Conservation (phyloP, 805 yeast species). For the Kazachstania viticola region DNA sequence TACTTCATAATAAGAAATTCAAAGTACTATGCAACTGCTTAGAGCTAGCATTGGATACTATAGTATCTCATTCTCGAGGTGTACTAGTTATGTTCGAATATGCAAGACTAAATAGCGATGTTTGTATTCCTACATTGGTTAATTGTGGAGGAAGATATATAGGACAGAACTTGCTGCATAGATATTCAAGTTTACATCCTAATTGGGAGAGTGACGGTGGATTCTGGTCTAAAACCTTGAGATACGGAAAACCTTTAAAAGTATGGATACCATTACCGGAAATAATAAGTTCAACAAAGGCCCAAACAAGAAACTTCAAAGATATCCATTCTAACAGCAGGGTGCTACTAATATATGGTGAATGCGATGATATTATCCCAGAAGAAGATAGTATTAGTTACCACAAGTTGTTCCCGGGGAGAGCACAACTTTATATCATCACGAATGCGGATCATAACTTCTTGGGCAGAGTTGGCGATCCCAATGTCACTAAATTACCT, state of each 20-base stretch:
- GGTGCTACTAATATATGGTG: conserved; percentile 62
- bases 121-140: conserved; percentile 49
- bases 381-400: conserved; percentile 46
- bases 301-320: conserved; percentile 34
- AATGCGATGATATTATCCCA: conserved; percentile 56
- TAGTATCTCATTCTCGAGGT: conserved; percentile 78
- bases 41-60: conserved; percentile 38
- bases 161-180: conserved; percentile 34
- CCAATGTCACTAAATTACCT: conserved; percentile 32
- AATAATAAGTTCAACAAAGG: conserved; percentile 35
- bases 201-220: conserved; percentile 34
- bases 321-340: conserved; percentile 36
- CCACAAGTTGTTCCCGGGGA: conserved; percentile 42
- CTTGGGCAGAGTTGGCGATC: conserved; percentile 38
- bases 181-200: conserved; percentile 27
- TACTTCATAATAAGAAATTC: neutral
- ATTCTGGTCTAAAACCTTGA: conserved; percentile 30
- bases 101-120: conserved; percentile 31
- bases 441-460: conserved; percentile 74
- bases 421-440: conserved; percentile 48
- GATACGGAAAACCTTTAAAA: conserved; percentile 38
- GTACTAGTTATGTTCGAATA: conserved; percentile 63
- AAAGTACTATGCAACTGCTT: no score
- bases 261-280: conserved; percentile 40
- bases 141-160: conserved; percentile 66